Evolutionary conservation across 2,329 filamentous ascomycete genomes (phyloP), one percentile per base, ranked within the genome.

Genomic region (Fusarium concolor): DNA sequence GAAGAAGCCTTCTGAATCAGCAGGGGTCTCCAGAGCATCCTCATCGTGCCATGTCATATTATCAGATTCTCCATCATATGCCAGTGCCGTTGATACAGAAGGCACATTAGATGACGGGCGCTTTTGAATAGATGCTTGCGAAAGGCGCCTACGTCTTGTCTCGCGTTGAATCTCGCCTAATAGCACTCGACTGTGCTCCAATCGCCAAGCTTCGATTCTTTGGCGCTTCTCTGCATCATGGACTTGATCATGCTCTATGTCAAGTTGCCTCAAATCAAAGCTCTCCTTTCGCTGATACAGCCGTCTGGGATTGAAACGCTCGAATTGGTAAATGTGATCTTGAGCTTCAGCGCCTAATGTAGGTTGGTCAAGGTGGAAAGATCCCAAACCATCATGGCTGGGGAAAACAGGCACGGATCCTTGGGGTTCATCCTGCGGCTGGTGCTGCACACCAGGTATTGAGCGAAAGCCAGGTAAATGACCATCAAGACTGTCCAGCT

Each of bases 401-500:
- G 96, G 96, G n/a, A 99, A 85, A 3, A 97, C 88, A 0, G 92
- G 89, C 18, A 85, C 83, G 20, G 87, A 83, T 67, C 87, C 88
- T 18, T 76, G 74, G 14, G 66, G 68, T 5, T 68, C 73, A 10
- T 67, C 61, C 18, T 74, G 71, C 10, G 72, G 71, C 20, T 68
- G 60, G 4, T 64, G 65, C 33, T 72, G 67, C 24, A 72, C 61
- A 8, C 68, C 77, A 6, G 85, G 82, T 9, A 83, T 83, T 43
- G 93, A 89, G 51, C 93, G 89, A 76, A 97, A 97, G 42, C 94
- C 94, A 68, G 94, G 91, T 2, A 98, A 84, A 54, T 96, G 94
- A 75, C 95, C 94, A 77, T 98, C 95, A 39, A 98, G 85, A 76
- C 94, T 97, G 77, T 99, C 96, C 43, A 98, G 84, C 77, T 98